Evolutionary conservation across 2,329 filamentous ascomycete genomes (phyloP).

Genomic region (Paracoccidioides brasiliensis): DNA sequence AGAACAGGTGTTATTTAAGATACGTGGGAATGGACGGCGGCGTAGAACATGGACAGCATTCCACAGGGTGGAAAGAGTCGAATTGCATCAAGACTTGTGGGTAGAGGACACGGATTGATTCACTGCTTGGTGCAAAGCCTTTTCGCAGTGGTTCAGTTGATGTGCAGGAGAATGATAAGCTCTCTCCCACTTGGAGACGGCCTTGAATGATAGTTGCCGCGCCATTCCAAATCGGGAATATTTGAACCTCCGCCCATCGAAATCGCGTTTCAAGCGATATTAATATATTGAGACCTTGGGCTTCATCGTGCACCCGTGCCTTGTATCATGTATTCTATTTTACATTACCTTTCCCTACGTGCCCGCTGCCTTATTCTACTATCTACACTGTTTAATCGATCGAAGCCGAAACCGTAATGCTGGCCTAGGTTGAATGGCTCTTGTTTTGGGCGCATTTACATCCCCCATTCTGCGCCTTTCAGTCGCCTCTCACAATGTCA

Average conservation of each 20-base stretch:
- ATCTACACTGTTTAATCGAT: neutral
- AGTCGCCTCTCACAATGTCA: constrained; percentile 25
- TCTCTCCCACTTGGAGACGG: neutral
- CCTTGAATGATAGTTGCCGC: neutral
- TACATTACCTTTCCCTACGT: neutral
- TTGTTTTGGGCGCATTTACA: constrained; percentile 8
- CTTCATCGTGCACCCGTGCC: neutral
- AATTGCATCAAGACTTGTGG: neutral
- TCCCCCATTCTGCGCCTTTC: constrained; percentile 6
- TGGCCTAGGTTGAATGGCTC: neutral
- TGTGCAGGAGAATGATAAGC: neutral
- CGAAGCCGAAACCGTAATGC: neutral
- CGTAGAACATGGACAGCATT: neutral
- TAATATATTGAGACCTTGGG: neutral
- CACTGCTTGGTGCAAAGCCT: neutral
- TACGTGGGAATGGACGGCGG: neutral
- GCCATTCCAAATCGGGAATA: constrained; percentile 8
- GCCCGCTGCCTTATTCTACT: neutral
- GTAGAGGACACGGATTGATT: neutral
- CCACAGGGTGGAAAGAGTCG: neutral
- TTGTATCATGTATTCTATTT: neutral
- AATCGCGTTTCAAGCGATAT: neutral
- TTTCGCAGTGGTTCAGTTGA: neutral
- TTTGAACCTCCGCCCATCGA: neutral
- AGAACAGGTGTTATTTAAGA: neutral